These are phyloP conservation scores for Paramecium sexaurelia DNA, from an alignment of 73 alveolate species.

Conservation along the genomic window DNA sequence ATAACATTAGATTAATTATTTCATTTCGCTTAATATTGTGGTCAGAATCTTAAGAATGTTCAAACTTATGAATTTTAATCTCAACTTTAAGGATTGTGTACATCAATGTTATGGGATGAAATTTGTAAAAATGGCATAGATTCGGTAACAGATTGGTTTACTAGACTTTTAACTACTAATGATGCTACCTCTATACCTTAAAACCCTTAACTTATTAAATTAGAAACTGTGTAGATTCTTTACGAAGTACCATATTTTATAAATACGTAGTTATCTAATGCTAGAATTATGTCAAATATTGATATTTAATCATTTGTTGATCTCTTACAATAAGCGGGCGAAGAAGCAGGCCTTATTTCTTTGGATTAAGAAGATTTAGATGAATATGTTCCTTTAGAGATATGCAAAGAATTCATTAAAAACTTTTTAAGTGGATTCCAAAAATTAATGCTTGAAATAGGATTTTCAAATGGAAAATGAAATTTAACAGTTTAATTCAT, in stretches of 20 bases:
- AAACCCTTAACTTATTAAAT: constrained; percentile 70
- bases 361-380: constrained; percentile 92
- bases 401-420: constrained; percentile 84
- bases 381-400: constrained; percentile 92
- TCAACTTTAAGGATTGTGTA: constrained; percentile 82
- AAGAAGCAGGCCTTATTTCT: constrained; percentile 88
- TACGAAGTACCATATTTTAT: constrained; percentile 78
- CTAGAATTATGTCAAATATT: constrained; percentile 89
- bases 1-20: constrained; percentile 83
- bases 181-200: constrained; percentile 72
- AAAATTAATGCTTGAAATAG: constrained; percentile 87
- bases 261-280: constrained; percentile 67
- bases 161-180: constrained; percentile 77
- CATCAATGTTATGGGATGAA: constrained; percentile 77
- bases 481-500: constrained; percentile 50
- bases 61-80: constrained; percentile 88
- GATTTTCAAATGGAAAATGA: constrained; percentile 75
- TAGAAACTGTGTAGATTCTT: constrained; percentile 75
- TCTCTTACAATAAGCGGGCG: constrained; percentile 90
- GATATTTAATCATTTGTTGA: constrained; percentile 94
- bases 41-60: constrained; percentile 81
- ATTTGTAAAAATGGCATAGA: background rate
- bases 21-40: constrained; percentile 83
- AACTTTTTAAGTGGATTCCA: constrained; percentile 89
- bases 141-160: constrained; percentile 78